These are phyloP conservation scores for Syzygium syzygioides DNA, from an alignment of 441 rosid species.

Conservation along the genomic window DNA sequence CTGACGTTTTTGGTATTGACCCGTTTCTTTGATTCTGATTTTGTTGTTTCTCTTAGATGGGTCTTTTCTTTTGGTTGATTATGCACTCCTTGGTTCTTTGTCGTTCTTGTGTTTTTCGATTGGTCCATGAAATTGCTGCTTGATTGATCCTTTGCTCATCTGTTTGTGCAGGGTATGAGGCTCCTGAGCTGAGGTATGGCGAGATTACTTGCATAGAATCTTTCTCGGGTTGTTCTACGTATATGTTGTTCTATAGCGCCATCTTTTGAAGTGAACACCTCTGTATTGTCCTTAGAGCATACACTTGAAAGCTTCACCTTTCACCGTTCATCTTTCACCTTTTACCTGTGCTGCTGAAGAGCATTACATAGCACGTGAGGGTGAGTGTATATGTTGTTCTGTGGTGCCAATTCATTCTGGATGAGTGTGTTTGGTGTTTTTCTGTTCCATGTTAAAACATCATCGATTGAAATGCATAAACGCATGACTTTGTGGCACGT, in stretches of 20 bases:
- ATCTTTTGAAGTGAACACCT: not conserved
- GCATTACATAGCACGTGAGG: not conserved
- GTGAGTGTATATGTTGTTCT: not conserved
- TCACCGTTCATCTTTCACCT: not conserved
- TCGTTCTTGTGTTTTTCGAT: not conserved
- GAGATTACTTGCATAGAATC: not conserved
- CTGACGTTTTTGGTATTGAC: conserved; percentile 9
- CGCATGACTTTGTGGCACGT: not conserved
- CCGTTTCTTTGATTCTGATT: not conserved
- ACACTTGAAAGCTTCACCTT: not conserved
- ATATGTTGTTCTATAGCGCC: not conserved
- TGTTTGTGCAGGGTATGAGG: not conserved
- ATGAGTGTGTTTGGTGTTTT: not conserved
- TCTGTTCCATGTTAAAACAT: not conserved
- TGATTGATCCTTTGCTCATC: not conserved
- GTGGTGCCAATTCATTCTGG: not conserved
- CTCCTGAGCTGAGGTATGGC: not conserved
- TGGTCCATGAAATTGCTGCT: not conserved
- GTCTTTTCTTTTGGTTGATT: not conserved
- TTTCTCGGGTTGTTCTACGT: not conserved
- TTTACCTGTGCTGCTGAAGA: not conserved
- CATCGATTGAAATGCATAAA: not conserved
- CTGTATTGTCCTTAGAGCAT: not conserved
- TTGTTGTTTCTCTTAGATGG: not conserved
- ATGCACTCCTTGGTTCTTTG: not conserved